phyloP scores from a whole-genome alignment of 1,139 yeast species.

The Meyerozyma elateridarum region DNA sequence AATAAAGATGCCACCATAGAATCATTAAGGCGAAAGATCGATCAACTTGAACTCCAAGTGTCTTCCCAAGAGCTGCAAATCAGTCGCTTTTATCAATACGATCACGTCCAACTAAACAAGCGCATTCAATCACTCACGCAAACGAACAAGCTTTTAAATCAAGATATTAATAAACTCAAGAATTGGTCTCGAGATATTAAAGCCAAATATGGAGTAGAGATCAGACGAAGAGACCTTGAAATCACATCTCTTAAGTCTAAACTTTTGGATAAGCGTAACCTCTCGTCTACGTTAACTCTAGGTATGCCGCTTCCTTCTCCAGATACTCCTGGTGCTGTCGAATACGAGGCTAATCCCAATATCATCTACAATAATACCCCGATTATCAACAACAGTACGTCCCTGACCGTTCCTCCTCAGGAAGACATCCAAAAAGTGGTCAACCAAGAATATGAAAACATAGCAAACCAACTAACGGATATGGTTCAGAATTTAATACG shows the following conservation, averaged over 20 bases:
- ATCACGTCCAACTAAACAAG: constrained; percentile 14
- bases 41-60: constrained; percentile 17
- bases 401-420: constrained; percentile 6
- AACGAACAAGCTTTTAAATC: constrained; percentile 25
- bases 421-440: constrained; percentile 12
- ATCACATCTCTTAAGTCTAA: constrained; percentile 37
- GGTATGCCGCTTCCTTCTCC: constrained; percentile 19
- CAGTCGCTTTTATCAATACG: constrained; percentile 10
- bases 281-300: constrained; percentile 29
- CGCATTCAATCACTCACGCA: constrained; percentile 18
- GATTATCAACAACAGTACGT: constrained; percentile 24
- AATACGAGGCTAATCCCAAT: constrained; percentile 17
- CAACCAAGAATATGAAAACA: constrained; percentile 33
- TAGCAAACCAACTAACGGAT: constrained; percentile 34
- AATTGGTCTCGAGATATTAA: constrained; percentile 29
- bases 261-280: constrained; percentile 30
- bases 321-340: constrained; percentile 6
- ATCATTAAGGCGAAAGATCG: constrained; percentile 21
- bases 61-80: constrained; percentile 2
- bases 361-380: constrained; percentile 34
- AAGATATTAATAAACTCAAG: constrained; percentile 27
- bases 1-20: constrained; percentile 29
- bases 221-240: constrained; percentile 32
- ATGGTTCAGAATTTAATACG: constrained; percentile 35
- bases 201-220: constrained; percentile 36